phyloP scores from a whole-genome alignment of 805 yeast genomes.

The Candida piceae region DNA sequence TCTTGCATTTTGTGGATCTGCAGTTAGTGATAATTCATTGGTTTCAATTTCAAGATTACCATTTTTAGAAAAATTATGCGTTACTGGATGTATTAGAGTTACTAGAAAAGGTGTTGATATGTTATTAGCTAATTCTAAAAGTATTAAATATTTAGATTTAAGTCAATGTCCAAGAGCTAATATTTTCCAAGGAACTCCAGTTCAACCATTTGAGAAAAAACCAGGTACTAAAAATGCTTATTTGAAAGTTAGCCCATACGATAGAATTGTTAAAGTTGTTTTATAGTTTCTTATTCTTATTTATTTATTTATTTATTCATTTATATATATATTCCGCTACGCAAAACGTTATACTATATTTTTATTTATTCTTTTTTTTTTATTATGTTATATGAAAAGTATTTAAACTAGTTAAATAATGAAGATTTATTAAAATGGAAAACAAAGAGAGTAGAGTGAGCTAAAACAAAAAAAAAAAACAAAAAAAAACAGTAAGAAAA shows the following conservation, averaged over 20 bases:
- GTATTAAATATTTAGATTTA: conserved; percentile 49
- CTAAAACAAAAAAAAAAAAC: too few relatives aligned
- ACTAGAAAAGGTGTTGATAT: conserved; percentile 76
- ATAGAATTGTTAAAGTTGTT: conserved; percentile 53
- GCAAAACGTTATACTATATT: too few relatives aligned
- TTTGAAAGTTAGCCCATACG: conserved; percentile 44
- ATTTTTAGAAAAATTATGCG: conserved; percentile 40
- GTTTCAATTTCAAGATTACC: conserved; percentile 54
- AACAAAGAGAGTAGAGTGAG: too few relatives aligned
- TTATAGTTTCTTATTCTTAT: conserved; percentile 26
- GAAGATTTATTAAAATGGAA: too few relatives aligned
- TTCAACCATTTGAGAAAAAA: conserved; percentile 46
- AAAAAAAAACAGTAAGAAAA: too few relatives aligned
- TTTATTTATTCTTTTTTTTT: too few relatives aligned
- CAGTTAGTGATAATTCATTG: conserved; percentile 68
- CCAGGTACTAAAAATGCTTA: conserved; percentile 53
- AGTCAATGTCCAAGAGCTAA: conserved; percentile 72
- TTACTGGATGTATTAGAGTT: conserved; percentile 71
- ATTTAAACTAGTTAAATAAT: too few relatives aligned
- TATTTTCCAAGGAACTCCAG: conserved; percentile 55
- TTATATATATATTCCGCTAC: not conserved
- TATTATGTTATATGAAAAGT: too few relatives aligned
- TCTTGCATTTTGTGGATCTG: conserved; percentile 72
- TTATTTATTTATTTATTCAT: not conserved
- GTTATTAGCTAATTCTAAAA: conserved; percentile 49